phyloP scores from a whole-genome alignment of 2,329 filamentous ascomycete genomes.

The Fusarium odoratissimum region DNA sequence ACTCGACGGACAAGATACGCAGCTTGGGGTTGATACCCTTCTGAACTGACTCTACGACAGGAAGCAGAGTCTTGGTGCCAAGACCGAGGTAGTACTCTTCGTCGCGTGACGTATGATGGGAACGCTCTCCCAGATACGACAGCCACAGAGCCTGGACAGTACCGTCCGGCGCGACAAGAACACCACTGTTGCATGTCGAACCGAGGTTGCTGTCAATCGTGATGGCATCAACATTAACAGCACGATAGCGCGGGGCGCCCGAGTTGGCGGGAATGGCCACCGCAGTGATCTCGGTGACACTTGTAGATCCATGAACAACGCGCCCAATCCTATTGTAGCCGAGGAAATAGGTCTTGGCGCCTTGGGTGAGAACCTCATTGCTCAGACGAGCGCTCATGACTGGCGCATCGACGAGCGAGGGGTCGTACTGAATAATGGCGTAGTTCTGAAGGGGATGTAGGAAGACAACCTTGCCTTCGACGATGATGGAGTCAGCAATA shows the following conservation, averaged over 20 bases:
- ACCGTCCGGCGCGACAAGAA: conserved; percentile 88
- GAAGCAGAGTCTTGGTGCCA: conserved; percentile 86
- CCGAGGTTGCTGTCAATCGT: conserved; percentile 95
- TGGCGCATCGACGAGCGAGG: conserved; percentile 90
- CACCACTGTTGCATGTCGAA: conserved; percentile 92
- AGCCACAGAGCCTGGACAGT: conserved; percentile 96
- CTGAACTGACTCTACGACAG: conserved; percentile 89
- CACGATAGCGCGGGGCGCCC: conserved; percentile 90
- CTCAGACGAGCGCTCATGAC: conserved; percentile 90
- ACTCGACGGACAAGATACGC: conserved; percentile 92
- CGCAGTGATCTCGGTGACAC: conserved; percentile 96
- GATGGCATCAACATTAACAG: conserved; percentile 95
- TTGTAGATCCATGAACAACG: conserved; percentile 92
- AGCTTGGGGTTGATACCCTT: conserved; percentile 82
- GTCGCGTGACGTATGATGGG: conserved; percentile 81
- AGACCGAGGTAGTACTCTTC: conserved; percentile 97
- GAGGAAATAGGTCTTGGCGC: conserved; percentile 93
- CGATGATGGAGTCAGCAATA: conserved; percentile 95
- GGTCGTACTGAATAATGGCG: conserved; percentile 94
- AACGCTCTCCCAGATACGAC: conserved; percentile 93
- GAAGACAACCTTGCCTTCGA: conserved; percentile 94
- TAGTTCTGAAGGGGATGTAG: conserved; percentile 98
- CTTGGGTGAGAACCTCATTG: conserved; percentile 85
- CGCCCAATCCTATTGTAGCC: conserved; percentile 98
- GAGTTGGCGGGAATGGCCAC: conserved; percentile 96